Conservation (phyloP, 495 filamentous ascomycete species). For the Hypoxylon perforatum region DNA sequence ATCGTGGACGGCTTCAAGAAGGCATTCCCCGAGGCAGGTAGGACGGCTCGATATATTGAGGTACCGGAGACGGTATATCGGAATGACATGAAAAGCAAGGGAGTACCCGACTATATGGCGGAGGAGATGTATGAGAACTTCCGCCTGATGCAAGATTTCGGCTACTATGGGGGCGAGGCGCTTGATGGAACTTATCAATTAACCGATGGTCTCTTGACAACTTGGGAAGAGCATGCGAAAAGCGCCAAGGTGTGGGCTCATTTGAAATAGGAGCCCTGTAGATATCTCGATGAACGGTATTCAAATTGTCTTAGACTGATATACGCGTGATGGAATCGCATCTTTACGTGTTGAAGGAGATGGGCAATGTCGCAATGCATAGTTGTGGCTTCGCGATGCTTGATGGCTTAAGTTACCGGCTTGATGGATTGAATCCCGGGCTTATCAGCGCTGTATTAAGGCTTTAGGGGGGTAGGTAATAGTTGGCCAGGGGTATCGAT, state of each 20-base stretch:
- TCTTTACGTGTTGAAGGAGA: too few species aligned
- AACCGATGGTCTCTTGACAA: constrained; percentile 50
- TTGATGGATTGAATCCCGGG: too few species aligned
- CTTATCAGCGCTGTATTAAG: too few species aligned
- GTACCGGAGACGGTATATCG: constrained; percentile 61
- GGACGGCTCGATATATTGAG: constrained; percentile 55
- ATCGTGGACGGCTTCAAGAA: constrained; percentile 62
- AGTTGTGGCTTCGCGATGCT: too few species aligned
- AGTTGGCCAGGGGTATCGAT: too few species aligned
- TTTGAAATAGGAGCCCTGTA: neutral
- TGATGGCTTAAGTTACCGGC: too few species aligned
- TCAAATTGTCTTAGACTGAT: neutral
- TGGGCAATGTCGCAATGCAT: too few species aligned
- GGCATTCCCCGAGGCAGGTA: constrained; percentile 60
- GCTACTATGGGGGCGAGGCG: constrained; percentile 46
- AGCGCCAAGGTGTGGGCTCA: constrained; percentile 20
- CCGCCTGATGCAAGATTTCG: constrained; percentile 59
- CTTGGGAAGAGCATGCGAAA: constrained; percentile 52
- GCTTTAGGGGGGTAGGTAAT: too few species aligned
- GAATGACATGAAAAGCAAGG: constrained; percentile 47
- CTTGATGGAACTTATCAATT: too few species aligned
- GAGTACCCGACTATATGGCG: constrained; percentile 54
- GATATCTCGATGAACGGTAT: neutral
- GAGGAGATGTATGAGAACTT: constrained; percentile 67
- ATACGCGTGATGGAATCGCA: too few species aligned